Base-by-base conservation (phyloP, 495 filamentous ascomycete species). In the Neurospora africana region DNA sequence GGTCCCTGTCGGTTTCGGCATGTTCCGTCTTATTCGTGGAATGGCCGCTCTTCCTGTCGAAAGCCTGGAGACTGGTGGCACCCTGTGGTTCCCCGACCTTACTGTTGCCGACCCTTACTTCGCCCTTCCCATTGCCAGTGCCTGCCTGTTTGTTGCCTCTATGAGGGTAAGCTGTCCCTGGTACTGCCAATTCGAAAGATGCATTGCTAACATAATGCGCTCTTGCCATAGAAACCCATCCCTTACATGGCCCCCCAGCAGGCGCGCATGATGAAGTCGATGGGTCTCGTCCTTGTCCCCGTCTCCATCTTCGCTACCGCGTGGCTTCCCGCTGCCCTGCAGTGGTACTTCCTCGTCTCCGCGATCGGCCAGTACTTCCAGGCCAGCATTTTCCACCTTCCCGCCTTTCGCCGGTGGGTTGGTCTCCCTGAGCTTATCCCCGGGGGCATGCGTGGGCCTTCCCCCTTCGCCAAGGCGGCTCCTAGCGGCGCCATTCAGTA, bases 11-110 rank as follows among this genome's bases (percentile, higher is more conserved):
- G 92, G 90, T 43, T 92, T 88, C 76, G 92, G 94, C 72, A 89
- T 90, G 72, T 98, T 93, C 82, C 87, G 92, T 70, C 82, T 94
- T n/a, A 73, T 94, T 71, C 83, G 87, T 36, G 89, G 83, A 68
- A 97, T 97, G 93, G 78, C 89, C 4, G 73, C 79, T 21, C 78
- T 99, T 35, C 95, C 95, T 1, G 92, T 97, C 7, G 94, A 94
- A 0, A 91, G 87, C 2, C 74, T 98, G 71, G 84, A 91, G 70
- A 81, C 80, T 10, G 93, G 91, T 38, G 89, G 92, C 4, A 72
- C 89, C 8, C 80, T 86, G 15, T 98, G 96, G 96, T 87, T 98
- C 74, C 81, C 81, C 5, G 91, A 99, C 76, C 81, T 99, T 71
- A 91, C 94, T 1, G 78, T 91, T 13, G 70, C 87, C 1, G 95